These are phyloP conservation scores for Fonsecaea pedrosoi DNA, from an alignment of 2,329 filamentous ascomycete genomes.

Conservation along the genomic window DNA sequence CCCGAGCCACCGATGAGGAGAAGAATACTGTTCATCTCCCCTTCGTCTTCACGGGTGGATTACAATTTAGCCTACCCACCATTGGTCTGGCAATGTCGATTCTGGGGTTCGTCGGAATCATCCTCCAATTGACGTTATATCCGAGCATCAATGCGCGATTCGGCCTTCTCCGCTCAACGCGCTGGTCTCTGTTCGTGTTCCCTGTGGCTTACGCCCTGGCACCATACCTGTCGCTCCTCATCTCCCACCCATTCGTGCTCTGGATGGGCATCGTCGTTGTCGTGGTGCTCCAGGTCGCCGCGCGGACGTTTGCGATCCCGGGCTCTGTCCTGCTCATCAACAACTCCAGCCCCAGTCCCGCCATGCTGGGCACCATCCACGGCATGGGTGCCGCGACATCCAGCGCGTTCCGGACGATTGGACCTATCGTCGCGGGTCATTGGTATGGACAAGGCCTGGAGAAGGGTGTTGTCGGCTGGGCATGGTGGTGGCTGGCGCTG, in stretches of 20 bases:
- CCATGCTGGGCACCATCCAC: slow-evolving; percentile 66
- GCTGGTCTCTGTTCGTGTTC: slow-evolving; percentile 71
- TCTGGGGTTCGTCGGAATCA: slow-evolving; percentile 75
- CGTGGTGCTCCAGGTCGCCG: slow-evolving; percentile 72
- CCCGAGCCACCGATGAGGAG: slow-evolving; percentile 60
- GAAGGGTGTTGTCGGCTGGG: slow-evolving; percentile 61
- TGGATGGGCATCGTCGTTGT: slow-evolving; percentile 72
- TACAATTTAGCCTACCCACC: slow-evolving; percentile 72
- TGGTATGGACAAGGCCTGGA: slow-evolving; percentile 64
- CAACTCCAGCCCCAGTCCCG: slow-evolving; percentile 65
- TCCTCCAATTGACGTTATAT: slow-evolving; percentile 74
- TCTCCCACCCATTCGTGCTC: slow-evolving; percentile 60
- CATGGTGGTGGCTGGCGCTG: slow-evolving; percentile 63
- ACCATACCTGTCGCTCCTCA: slow-evolving; percentile 74
- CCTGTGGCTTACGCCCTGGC: slow-evolving; percentile 74
- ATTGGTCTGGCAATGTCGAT: slow-evolving; percentile 78
- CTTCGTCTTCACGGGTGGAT: slow-evolving; percentile 69
- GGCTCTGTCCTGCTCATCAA: slow-evolving; percentile 66
- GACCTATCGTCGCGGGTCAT: slow-evolving; percentile 62
- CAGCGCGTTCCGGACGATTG: slow-evolving; percentile 62
- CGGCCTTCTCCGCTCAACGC: slow-evolving; percentile 72
- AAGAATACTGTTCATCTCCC: slow-evolving; percentile 56
- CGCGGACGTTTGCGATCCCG: slow-evolving; percentile 72
- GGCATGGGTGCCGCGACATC: slow-evolving; percentile 64
- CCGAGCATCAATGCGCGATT: slow-evolving; percentile 70